Conservation (phyloP, 495 filamentous ascomycete genomes). For the Penicillium arizonense region DNA sequence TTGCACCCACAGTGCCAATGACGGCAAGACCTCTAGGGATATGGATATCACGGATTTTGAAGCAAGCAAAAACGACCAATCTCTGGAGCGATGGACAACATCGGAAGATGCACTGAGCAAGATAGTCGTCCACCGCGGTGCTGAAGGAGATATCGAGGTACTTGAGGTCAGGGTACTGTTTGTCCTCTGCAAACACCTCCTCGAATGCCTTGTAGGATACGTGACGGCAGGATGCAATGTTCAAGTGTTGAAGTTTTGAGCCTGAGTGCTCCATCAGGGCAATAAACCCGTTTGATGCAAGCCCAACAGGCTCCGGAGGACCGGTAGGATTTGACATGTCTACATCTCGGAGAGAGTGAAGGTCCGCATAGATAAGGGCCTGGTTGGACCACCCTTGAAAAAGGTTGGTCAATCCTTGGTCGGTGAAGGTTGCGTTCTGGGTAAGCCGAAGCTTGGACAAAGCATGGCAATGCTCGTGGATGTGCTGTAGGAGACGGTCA, state of each 20-base stretch:
- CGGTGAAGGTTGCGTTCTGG: constrained; percentile 69
- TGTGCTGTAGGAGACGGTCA: constrained; percentile 59
- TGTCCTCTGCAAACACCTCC: constrained; percentile 62
- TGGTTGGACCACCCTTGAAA: constrained; percentile 76
- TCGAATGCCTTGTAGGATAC: constrained; percentile 67
- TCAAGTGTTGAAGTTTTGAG: constrained; percentile 54
- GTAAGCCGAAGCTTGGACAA: constrained; percentile 76
- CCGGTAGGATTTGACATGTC: constrained; percentile 67
- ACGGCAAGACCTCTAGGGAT: constrained; percentile 73
- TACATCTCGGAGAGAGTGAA: constrained; percentile 70
- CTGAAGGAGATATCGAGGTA: constrained; percentile 80
- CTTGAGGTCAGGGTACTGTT: constrained; percentile 60
- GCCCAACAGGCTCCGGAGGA: constrained; percentile 56
- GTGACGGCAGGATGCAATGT: constrained; percentile 77
- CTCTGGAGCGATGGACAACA: constrained; percentile 70
- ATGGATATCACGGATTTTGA: constrained; percentile 65
- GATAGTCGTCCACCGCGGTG: constrained; percentile 67
- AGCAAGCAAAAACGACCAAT: constrained; percentile 81
- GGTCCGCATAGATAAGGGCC: constrained; percentile 63
- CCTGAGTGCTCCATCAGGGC: constrained; percentile 87
- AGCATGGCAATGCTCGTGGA: constrained; percentile 63
- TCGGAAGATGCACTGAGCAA: constrained; percentile 70
- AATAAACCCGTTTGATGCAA: constrained; percentile 69
- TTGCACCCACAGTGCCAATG: constrained; percentile 53
- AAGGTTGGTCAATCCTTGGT: constrained; percentile 65